A percentile compares a stretch with the other conserved stretches of the same genome.
Evolutionary conservation across 163 green algal species (phyloP).

Genomic region (Prototheca cutis): DNA sequence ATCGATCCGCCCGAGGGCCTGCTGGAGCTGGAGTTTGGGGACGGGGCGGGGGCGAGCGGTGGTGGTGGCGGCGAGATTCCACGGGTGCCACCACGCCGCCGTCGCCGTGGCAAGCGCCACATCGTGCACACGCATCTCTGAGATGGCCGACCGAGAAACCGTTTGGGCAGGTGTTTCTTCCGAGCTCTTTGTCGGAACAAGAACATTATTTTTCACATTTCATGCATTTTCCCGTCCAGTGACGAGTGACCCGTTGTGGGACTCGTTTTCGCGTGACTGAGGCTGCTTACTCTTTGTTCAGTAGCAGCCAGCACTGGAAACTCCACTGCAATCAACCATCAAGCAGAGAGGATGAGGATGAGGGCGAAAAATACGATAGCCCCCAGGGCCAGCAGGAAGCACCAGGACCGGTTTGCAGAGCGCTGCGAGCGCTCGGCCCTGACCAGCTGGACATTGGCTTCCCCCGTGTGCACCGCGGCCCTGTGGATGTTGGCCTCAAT

Average conservation of each 20-base stretch:
- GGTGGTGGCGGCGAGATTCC: background rate
- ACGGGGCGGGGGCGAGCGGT: background rate
- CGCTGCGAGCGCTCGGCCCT: constrained; percentile 25
- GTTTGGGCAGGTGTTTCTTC: no score
- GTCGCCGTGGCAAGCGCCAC: constrained; percentile 10
- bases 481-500: constrained; percentile 70
- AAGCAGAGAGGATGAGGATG: background rate
- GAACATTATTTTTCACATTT: no score
- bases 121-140: no score
- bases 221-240: no score
- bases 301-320: background rate
- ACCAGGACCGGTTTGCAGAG: background rate
- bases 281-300: no score
- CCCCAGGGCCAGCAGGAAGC: background rate
- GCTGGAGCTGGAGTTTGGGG: constrained; percentile 23
- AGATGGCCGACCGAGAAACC: no score
- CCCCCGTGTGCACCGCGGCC: constrained; percentile 45
- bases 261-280: background rate
- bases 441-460: constrained; percentile 54
- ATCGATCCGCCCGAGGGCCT: constrained; percentile 33
- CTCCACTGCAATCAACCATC: background rate
- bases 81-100: background rate
- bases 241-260: no score
- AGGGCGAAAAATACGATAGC: background rate
- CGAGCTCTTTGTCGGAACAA: no score